Conservation (phyloP, 2,329 filamentous ascomycete genomes). For the Aspergillus novofumigatus region DNA sequence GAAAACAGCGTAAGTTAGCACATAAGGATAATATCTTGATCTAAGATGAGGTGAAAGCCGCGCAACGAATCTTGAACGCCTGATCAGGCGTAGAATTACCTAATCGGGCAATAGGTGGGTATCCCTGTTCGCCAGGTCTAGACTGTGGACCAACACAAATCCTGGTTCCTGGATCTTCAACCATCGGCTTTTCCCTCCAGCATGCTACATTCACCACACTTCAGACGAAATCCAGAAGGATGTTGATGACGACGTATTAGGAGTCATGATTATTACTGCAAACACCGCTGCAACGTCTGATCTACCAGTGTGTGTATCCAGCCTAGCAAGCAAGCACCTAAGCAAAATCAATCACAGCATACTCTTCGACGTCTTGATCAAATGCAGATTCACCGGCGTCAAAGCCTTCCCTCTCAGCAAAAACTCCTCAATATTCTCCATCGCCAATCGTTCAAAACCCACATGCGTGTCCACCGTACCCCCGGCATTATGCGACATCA, state of each 20-base stretch:
- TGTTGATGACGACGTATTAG: not conserved
- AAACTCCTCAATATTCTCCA: slow-evolving; percentile 44
- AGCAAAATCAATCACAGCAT: slow-evolving; percentile 2
- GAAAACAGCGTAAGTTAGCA: no score
- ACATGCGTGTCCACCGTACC: slow-evolving; percentile 48
- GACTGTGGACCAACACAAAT: not conserved
- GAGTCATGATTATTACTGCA: not conserved
- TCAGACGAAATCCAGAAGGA: not conserved
- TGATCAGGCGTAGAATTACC: not conserved
- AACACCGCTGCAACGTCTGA: not conserved
- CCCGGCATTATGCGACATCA: slow-evolving; percentile 48
- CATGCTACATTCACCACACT: not conserved
- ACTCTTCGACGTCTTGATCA: slow-evolving; percentile 33
- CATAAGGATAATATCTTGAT: no score
- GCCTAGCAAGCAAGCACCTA: not conserved
- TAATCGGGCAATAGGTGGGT: not conserved
- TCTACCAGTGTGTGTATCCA: not conserved
- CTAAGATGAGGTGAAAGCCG: no score
- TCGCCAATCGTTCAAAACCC: slow-evolving; percentile 44
- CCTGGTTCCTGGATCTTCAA: not conserved
- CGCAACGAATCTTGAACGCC: no score
- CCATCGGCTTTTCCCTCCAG: no score
- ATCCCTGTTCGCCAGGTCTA: not conserved
- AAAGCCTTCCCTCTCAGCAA: slow-evolving; percentile 31
- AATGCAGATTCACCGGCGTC: slow-evolving; percentile 60